phyloP scores from a whole-genome alignment of 805 yeast genomes.

The Clavispora fructus region DNA sequence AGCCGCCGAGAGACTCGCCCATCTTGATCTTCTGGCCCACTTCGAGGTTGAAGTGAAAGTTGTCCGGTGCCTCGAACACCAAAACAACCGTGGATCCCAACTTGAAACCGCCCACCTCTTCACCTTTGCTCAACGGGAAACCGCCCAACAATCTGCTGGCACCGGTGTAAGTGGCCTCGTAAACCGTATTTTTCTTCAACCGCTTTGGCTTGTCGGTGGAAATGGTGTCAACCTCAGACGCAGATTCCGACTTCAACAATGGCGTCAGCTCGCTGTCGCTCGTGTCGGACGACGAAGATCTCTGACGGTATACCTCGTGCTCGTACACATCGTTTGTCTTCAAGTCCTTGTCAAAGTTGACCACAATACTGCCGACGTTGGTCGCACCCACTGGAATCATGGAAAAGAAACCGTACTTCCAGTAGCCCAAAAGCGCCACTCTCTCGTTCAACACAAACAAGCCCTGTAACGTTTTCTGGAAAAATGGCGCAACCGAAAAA shows the following conservation, averaged over 20 bases:
- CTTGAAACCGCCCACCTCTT: constrained; percentile 96
- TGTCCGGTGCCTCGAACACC: constrained; percentile 90
- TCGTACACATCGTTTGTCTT: constrained; percentile 74
- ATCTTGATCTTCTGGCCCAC: constrained; percentile 76
- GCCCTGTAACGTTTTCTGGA: constrained; percentile 81
- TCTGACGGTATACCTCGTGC: constrained; percentile 33
- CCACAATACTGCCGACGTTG: constrained; percentile 90
- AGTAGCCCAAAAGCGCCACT: constrained; percentile 89
- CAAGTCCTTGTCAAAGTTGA: constrained; percentile 87
- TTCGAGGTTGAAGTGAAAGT: constrained; percentile 63
- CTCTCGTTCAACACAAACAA: constrained; percentile 90
- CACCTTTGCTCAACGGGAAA: constrained; percentile 82
- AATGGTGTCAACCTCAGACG: constrained; percentile 2
- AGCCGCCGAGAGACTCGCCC: constrained; percentile 74
- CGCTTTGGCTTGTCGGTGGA: constrained; percentile 21
- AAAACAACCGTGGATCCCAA: constrained; percentile 95
- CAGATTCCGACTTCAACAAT: constrained; percentile 16
- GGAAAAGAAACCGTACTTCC: constrained; percentile 95
- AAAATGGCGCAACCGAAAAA: constrained; percentile 93
- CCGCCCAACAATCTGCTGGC: constrained; percentile 80
- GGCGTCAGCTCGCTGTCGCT: constrained; percentile 26
- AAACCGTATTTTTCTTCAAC: constrained; percentile 72
- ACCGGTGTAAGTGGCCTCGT: constrained; percentile 85
- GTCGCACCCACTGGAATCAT: constrained; percentile 99
- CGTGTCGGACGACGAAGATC: constrained; percentile 6